Conservation (phyloP, 495 filamentous ascomycete genomes). For the Xylaria bambusicola region DNA sequence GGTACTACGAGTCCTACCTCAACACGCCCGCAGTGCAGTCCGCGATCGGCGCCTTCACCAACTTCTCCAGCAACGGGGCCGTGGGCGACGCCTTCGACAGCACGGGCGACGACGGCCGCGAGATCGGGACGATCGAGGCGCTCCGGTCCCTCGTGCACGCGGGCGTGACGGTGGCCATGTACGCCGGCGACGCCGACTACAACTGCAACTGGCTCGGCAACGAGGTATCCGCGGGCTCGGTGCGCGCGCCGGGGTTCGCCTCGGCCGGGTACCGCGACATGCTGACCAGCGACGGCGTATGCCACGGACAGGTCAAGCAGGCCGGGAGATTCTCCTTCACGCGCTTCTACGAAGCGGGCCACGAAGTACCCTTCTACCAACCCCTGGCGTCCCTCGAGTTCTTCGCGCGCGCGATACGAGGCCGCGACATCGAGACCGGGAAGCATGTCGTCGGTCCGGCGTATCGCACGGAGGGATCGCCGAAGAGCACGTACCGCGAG, state of each 20-base stretch:
- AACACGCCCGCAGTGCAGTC: constrained; percentile 57
- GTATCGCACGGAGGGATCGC: constrained; percentile 53
- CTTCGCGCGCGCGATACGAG: constrained; percentile 59
- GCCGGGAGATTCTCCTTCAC: constrained; percentile 64
- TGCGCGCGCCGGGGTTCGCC: constrained; percentile 49
- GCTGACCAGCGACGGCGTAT: constrained; percentile 54
- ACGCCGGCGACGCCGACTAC: constrained; percentile 65
- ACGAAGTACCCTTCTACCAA: constrained; percentile 72
- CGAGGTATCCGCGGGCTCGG: constrained; percentile 51
- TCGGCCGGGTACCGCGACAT: constrained; percentile 57
- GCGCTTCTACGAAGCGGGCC: constrained; percentile 64
- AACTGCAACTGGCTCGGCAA: constrained; percentile 64
- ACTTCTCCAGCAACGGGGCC: constrained; percentile 53
- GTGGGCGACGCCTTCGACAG: constrained; percentile 52
- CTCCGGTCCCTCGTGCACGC: constrained; percentile 48
- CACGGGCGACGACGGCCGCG: constrained; percentile 60
- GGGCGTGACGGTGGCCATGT: constrained; percentile 56
- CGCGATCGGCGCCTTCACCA: constrained; percentile 61
- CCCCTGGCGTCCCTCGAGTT: constrained; percentile 61
- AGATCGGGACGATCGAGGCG: constrained; percentile 52
- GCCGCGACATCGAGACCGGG: constrained; percentile 64
- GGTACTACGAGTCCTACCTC: constrained; percentile 60
- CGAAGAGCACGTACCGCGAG: constrained; percentile 56
- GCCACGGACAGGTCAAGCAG: constrained; percentile 66
- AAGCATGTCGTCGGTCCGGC: constrained; percentile 28